Evolutionary conservation across 2,329 filamentous ascomycete genomes (phyloP).

Genomic region (Hypoxylon sp.): DNA sequence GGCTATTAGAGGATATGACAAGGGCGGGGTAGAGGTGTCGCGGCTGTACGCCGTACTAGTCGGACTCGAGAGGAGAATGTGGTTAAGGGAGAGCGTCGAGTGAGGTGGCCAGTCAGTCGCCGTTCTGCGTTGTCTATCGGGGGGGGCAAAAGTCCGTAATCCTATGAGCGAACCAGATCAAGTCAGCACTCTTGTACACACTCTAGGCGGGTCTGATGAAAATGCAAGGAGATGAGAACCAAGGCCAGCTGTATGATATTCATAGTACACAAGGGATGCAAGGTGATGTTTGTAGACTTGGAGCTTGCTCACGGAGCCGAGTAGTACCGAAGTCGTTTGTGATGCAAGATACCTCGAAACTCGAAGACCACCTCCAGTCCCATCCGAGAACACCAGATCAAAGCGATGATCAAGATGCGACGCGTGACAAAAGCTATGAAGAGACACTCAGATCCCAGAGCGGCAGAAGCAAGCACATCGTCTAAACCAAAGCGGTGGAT

Average conservation of each 20-base stretch:
- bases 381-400: slow-evolving; percentile 14
- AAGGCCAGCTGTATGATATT: slow-evolving; percentile 18
- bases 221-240: slow-evolving; percentile 6
- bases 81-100: slow-evolving; percentile 11
- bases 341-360: slow-evolving; percentile 28
- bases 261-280: slow-evolving; percentile 28
- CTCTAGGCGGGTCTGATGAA: slow-evolving; percentile 5
- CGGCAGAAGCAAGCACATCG: slow-evolving; percentile 24
- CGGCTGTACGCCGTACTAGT: slow-evolving; percentile 17
- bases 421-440: slow-evolving; percentile 29
- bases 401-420: slow-evolving; percentile 22
- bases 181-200: slow-evolving; percentile 31
- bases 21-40: slow-evolving; percentile 27
- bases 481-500: slow-evolving; percentile 31
- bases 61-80: slow-evolving; percentile 20
- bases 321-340: slow-evolving; percentile 24
- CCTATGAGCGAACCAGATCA: slow-evolving; percentile 26
- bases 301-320: slow-evolving; percentile 29
- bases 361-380: slow-evolving; percentile 6
- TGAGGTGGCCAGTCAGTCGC: slow-evolving; percentile 19
- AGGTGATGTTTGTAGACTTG: slow-evolving; percentile 32
- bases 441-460: slow-evolving; percentile 19
- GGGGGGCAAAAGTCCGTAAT: slow-evolving; percentile 5
- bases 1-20: slow-evolving; percentile 10
- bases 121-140: slow-evolving; percentile 17